A percentile compares a stretch with the other conserved stretches of the same genome.
phyloP scores from a whole-genome alignment of 2,329 filamentous ascomycete genomes.

The Hypocrella siamensis region DNA sequence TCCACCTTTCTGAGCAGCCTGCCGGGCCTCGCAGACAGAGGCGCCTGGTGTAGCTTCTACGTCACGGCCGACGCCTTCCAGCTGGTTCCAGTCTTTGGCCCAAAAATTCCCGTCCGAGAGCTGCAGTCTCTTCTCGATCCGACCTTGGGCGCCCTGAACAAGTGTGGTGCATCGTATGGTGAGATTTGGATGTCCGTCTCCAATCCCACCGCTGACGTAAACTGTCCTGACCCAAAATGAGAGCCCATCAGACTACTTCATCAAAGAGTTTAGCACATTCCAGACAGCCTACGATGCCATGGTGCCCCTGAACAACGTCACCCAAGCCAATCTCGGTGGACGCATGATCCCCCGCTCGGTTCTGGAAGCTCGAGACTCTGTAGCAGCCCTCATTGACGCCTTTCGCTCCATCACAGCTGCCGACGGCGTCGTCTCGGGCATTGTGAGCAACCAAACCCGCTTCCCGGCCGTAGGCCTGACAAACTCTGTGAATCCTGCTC shows the following conservation, averaged over 20 bases:
- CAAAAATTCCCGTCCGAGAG: too few species aligned
- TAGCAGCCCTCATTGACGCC: neutral
- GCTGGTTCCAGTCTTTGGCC: too few species aligned
- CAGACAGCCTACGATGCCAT: neutral
- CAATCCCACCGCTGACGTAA: too few species aligned
- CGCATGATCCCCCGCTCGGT: neutral
- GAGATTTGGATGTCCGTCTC: too few species aligned
- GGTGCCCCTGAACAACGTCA: neutral
- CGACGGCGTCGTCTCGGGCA: neutral
- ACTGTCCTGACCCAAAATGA: too few species aligned
- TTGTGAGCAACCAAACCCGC: neutral
- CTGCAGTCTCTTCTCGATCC: too few species aligned
- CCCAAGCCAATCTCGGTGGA: too few species aligned
- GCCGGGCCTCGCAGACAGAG: neutral
- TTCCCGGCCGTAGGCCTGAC: neutral
- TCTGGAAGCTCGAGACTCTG: neutral
- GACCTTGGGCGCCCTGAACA: too few species aligned
- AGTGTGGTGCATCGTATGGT: neutral
- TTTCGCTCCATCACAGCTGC: neutral
- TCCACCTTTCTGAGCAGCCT: constrained; percentile 3
- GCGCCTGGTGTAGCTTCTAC: too few species aligned
- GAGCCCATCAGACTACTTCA: neutral
- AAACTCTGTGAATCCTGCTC: neutral
- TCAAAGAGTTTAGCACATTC: neutral
- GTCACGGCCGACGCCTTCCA: too few species aligned